Conservation (phyloP, 345 rosid species). For the Citrus unshiu region DNA sequence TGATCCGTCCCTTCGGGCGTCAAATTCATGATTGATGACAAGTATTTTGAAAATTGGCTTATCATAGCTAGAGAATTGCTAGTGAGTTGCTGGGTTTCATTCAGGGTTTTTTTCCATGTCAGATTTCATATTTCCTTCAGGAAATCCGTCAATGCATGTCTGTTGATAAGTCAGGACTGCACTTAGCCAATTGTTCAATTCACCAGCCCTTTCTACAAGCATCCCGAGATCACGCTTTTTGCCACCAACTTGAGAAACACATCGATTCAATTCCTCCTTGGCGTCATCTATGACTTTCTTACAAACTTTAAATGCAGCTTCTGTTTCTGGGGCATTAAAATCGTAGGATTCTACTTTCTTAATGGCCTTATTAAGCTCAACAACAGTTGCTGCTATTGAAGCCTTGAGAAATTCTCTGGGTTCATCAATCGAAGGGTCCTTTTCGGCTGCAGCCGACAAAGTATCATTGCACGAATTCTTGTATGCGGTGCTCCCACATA, state of each 20-base stretch:
- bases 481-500: conserved; percentile 55
- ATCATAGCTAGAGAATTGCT: conserved; percentile 78
- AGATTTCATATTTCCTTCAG: conserved; percentile 56
- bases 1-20: not conserved
- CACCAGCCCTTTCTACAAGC: conserved; percentile 22
- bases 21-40: conserved; percentile 9
- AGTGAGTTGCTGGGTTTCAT: conserved; percentile 43
- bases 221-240: conserved; percentile 16
- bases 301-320: conserved; percentile 67
- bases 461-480: conserved; percentile 43
- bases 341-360: conserved; percentile 11
- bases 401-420: conserved; percentile 50
- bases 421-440: conserved; percentile 19
- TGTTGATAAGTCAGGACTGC: conserved; percentile 82
- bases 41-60: conserved; percentile 22
- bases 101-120: conserved; percentile 45
- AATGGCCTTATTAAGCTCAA: conserved; percentile 36
- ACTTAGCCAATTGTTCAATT: conserved; percentile 66
- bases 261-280: conserved; percentile 42
- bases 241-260: conserved; percentile 20
- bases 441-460: conserved; percentile 30
- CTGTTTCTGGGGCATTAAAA: conserved; percentile 36
- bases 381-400: conserved; percentile 42
- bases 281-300: conserved; percentile 47
- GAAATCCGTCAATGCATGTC: conserved; percentile 75